Base-by-base conservation (phyloP, 805 yeast species). In the Ogataea glucozyma region DNA sequence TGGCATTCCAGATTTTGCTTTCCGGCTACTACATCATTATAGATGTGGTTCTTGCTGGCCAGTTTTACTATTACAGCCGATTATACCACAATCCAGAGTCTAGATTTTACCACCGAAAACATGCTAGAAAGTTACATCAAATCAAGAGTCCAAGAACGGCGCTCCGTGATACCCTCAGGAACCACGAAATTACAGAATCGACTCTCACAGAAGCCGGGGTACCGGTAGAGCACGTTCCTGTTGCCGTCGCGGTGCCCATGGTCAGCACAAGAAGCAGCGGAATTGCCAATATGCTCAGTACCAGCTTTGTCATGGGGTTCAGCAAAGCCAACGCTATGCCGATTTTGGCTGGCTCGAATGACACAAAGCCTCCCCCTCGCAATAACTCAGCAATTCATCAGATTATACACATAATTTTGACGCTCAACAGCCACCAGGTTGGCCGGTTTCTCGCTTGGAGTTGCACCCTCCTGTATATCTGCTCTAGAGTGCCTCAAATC, bases 401-500 rank as follows among this genome's bases (percentile, higher is more conserved):
- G 36, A 38, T 59, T 6, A 34, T 58, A 1, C 44, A 30, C 22
- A 42, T 48, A 26, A 19, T 59, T 6, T 11, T 42, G 2, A 40
- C 57, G 1, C 34, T 59, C 30, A 46, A 51, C 31, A 30, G 32
- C 3, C 37, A 43, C 22, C 47, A 50, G 13, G 9, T 57, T 9
- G 70, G 69, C 1, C 53, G 50, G 19, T 20, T 60, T 2, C 46
- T 77, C 14, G 81, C 82, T 0, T 78, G 82, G 82, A 52, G 66
- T 2, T 76, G 81, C 46, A 73, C 82, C 1, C 41, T 56, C 4
- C 69, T 77, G 1, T 78, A 78, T 47, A 60, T 76, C 36, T 45
- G 67, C 7, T 77, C 82, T 3, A 58, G 83, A 40, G 64, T 75
- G 30, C 83, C 83, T 0, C 83, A 78, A 48, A 56, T 78, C 19